Evolutionary conservation across 768 basidiomycete genomes (phyloP).

Genomic region (Hemileccinum rubropunctum): DNA sequence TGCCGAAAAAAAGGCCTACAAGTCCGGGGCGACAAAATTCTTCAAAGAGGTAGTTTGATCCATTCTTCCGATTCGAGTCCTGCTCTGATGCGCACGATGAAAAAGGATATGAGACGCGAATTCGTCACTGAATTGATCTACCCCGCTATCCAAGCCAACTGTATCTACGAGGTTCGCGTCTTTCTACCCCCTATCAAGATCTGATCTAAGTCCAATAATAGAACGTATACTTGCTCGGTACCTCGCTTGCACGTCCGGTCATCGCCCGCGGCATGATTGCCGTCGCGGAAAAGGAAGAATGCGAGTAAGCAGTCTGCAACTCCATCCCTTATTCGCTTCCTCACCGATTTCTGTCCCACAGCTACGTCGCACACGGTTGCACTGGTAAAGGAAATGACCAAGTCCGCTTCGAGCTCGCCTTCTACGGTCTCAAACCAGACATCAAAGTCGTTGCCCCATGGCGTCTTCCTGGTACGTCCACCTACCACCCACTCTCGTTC

Average conservation of each 20-base stretch:
- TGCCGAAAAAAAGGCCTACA: constrained; percentile 84
- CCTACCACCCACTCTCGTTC: not conserved
- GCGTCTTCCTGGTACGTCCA: constrained; percentile 78
- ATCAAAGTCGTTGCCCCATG: constrained; percentile 99
- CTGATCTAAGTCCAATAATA: constrained; percentile 25
- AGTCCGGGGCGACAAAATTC: constrained; percentile 95
- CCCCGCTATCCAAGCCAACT: constrained; percentile 97
- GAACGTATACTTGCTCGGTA: constrained; percentile 97
- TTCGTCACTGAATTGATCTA: constrained; percentile 97
- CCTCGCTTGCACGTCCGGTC: constrained; percentile 96
- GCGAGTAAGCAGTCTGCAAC: constrained; percentile 72
- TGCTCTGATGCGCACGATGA: not conserved
- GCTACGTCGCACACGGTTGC: constrained; percentile 97
- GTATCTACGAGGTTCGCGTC: constrained; percentile 86
- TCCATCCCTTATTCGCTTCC: not conserved
- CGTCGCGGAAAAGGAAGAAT: constrained; percentile 83
- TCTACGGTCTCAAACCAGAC: constrained; percentile 96
- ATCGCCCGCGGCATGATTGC: constrained; percentile 99
- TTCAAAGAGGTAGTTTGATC: constrained; percentile 67
- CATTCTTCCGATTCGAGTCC: not conserved
- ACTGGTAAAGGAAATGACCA: constrained; percentile 99
- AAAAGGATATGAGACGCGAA: constrained; percentile 88
- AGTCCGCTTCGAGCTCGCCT: constrained; percentile 98
- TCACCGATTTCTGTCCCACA: constrained; percentile 26
- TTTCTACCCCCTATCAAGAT: not conserved